phyloP scores from a whole-genome alignment of 1,139 yeast species.

The Pichia sp. region DNA sequence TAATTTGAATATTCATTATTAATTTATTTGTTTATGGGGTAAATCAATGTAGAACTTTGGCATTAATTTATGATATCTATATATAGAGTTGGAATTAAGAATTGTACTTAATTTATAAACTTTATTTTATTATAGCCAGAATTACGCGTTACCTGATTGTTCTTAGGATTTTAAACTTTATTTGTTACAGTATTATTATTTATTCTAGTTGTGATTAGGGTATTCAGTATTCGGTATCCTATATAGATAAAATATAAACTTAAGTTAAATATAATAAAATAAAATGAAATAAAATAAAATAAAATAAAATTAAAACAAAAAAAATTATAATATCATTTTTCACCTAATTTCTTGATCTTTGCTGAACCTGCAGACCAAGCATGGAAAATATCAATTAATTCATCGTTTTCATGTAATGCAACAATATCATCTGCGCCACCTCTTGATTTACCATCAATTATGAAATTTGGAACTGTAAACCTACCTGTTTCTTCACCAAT shows the following conservation, averaged over 20 bases:
- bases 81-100: too few species aligned
- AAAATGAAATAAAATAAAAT: background rate
- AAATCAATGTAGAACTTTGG: too few species aligned
- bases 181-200: too few species aligned
- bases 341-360: slow-evolving; percentile 42
- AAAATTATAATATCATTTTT: background rate
- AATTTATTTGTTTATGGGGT: too few species aligned
- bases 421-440: slow-evolving; percentile 81
- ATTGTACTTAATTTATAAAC: too few species aligned
- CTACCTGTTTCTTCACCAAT: slow-evolving; percentile 54
- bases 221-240: too few species aligned
- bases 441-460: slow-evolving; percentile 55
- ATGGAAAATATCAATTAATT: slow-evolving; percentile 42
- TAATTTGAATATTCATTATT: slow-evolving; percentile 4
- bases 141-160: too few species aligned
- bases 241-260: too few species aligned
- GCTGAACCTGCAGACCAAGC: slow-evolving; percentile 61
- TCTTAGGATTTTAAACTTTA: too few species aligned
- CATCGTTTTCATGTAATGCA: slow-evolving; percentile 51
- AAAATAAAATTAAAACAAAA: background rate
- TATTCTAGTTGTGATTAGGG: too few species aligned
- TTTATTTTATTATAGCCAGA: background rate
- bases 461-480: slow-evolving; percentile 65
- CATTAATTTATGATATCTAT: too few species aligned
- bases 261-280: background rate